Evolutionary conservation across 495 filamentous ascomycete species (phyloP).

Genomic region (Cercophora sp.): DNA sequence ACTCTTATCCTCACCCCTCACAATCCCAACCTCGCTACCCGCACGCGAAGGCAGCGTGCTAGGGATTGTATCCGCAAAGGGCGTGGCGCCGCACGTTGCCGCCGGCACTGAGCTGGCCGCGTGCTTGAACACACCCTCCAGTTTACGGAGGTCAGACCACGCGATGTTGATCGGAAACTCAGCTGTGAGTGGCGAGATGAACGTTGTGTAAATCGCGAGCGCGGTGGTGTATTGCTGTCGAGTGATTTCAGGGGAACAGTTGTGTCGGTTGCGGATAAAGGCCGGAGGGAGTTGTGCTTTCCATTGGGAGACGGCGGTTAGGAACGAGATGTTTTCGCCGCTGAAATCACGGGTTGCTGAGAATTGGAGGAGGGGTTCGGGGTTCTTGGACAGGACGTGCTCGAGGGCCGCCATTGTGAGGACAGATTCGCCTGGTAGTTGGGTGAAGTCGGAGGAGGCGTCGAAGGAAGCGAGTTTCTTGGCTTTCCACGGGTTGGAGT

Average conservation of each 20-base stretch:
- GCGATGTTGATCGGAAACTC: slow-evolving; percentile 63
- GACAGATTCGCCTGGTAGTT: slow-evolving; percentile 37
- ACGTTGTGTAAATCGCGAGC: slow-evolving; percentile 55
- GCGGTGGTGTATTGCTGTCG: slow-evolving; percentile 47
- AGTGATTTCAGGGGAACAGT: slow-evolving; percentile 22
- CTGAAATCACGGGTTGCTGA: slow-evolving; percentile 61
- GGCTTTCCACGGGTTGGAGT: slow-evolving; percentile 24
- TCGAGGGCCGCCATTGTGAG: slow-evolving; percentile 59
- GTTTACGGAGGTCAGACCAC: slow-evolving; percentile 25
- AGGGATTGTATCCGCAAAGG: slow-evolving; percentile 21
- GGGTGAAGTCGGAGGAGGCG: slow-evolving; percentile 12
- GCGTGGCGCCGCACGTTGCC: slow-evolving; percentile 12
- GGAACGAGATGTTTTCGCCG: slow-evolving; percentile 66
- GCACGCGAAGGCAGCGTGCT: slow-evolving; percentile 4
- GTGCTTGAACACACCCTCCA: slow-evolving; percentile 30
- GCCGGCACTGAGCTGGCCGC: slow-evolving; percentile 23
- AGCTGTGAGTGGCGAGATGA: slow-evolving; percentile 51
- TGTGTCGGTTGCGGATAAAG: slow-evolving; percentile 18
- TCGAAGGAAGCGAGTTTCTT: slow-evolving; percentile 17
- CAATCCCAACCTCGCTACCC: slow-evolving; percentile 19
- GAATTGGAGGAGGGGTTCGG: slow-evolving; percentile 54
- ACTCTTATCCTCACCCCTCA: slow-evolving; percentile 1
- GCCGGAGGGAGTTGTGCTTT: slow-evolving; percentile 29
- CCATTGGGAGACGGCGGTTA: slow-evolving; percentile 55
- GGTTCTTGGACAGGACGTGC: slow-evolving; percentile 51